Evolutionary conservation across 805 yeast genomes (phyloP), one percentile per base, ranked within the genome.

Genomic region (Ogataea chonburiensis): DNA sequence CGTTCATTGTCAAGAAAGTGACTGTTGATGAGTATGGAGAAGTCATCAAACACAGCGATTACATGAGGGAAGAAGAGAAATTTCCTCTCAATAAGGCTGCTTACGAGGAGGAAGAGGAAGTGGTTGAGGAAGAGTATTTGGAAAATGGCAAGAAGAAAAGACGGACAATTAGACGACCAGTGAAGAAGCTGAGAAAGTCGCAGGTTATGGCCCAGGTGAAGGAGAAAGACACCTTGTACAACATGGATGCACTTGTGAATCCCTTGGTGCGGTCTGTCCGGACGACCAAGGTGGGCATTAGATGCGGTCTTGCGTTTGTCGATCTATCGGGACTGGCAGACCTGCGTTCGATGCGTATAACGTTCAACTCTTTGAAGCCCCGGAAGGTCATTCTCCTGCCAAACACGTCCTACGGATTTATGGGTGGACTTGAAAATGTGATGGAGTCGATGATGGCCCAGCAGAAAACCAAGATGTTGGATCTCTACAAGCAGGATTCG

Each of bases 21-120:
- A 77, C 83, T 46, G 64, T 71, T 30, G 98, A 93, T 55, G 97
- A 91, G 47, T 93, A 91, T 58, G 99, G 99, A 19, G 81, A 77
- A 38, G 62, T 80, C 2, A 79, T 89, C 14, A 79, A 81, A 43
- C 71, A 72, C 27, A 74, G 77, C 24, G 82, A 81, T 48, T 83
- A 80, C 51, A 71, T 68, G 20, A 64, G 72, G 38, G 76, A 69
- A 21, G 80, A 75, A 33, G 75, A 70, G 36, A 64, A 58, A 37
- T 66, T 63, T 32, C 53, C 58, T 6, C 50, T 58, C 31, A 58
- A 56, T 24, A 61, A 53, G 28, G 16, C 35, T 7, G 58, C 49
- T 5, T 54, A 46, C 5, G 60, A 53, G 4, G 45, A 46, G 11
- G 43, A 38, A 6, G 43, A 37, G 5, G 45, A 40, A 28, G 41